phyloP scores from a whole-genome alignment of 1,284 basidiomycete species.

The Ganoderma multipileum region DNA sequence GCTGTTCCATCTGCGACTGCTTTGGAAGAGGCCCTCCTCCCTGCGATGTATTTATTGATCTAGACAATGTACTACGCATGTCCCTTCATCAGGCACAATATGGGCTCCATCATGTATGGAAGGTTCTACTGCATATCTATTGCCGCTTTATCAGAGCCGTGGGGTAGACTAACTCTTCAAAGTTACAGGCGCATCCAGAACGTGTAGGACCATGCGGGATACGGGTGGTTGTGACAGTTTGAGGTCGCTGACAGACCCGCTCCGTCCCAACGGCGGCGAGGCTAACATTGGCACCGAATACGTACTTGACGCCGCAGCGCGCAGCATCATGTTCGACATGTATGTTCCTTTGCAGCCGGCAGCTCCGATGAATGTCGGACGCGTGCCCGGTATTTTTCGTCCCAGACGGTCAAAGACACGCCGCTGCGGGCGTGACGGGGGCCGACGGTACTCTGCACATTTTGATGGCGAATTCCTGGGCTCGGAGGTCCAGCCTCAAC shows the following conservation, averaged over 20 bases:
- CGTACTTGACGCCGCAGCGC: not conserved
- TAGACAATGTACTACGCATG: not conserved
- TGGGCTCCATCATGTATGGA: not conserved
- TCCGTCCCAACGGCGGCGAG: not conserved
- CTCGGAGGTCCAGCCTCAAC: too few species aligned
- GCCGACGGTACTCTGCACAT: not conserved
- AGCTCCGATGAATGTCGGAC: not conserved
- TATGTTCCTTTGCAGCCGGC: not conserved
- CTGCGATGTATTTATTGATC: not conserved
- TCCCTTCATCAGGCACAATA: not conserved
- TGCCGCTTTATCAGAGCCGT: not conserved
- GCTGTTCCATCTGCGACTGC: not conserved
- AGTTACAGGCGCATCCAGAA: not conserved
- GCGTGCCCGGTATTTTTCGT: not conserved
- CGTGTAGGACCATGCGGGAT: too few species aligned
- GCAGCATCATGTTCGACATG: not conserved
- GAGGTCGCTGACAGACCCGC: not conserved
- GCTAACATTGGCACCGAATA: not conserved
- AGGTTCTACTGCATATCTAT: not conserved
- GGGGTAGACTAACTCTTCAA: not conserved
- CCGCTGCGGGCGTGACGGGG: not conserved
- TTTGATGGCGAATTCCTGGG: not conserved
- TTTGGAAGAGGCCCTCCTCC: not conserved
- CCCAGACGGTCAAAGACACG: not conserved
- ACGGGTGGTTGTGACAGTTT: not conserved